phyloP scores from a whole-genome alignment of 129 eudicot species.

The Flaveria linearis region DNA sequence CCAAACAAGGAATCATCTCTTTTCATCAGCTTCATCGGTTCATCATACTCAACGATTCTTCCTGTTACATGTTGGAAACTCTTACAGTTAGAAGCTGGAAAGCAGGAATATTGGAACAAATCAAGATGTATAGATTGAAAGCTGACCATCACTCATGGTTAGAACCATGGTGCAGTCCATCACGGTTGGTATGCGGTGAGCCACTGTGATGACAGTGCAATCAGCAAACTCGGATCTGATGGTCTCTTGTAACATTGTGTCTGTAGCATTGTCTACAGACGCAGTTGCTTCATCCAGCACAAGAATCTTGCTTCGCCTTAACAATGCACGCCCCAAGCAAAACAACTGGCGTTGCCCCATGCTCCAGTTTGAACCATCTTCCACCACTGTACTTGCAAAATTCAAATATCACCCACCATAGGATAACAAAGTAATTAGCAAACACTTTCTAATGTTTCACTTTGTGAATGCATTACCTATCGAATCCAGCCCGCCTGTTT shows the following conservation, averaged over 20 bases:
- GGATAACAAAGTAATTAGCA: not conserved
- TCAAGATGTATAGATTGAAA: not conserved
- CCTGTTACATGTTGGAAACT: slow-evolving; percentile 45
- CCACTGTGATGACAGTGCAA: slow-evolving; percentile 90
- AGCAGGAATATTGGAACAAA: not conserved
- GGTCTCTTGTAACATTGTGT: slow-evolving; percentile 74
- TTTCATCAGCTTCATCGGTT: slow-evolving; percentile 83
- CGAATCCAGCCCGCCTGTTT: slow-evolving; percentile 47
- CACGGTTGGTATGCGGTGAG: slow-evolving; percentile 95
- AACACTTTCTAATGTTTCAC: not conserved
- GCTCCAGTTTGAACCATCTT: slow-evolving; percentile 97
- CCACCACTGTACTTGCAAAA: slow-evolving; percentile 54
- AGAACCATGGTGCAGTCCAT: slow-evolving; percentile 93
- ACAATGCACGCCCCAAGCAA: slow-evolving; percentile 87
- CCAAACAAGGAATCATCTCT: slow-evolving; percentile 86
- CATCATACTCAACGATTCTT: slow-evolving; percentile 81
- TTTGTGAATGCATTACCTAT: slow-evolving; percentile 39
- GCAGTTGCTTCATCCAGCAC: slow-evolving; percentile 98
- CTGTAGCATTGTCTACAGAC: slow-evolving; percentile 85
- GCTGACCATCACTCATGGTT: slow-evolving; percentile 77
- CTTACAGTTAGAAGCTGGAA: slow-evolving; percentile 4
- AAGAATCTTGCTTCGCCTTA: slow-evolving; percentile 78
- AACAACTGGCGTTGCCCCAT: slow-evolving; percentile 93
- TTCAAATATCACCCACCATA: slow-evolving; percentile 4
- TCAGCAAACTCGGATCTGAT: slow-evolving; percentile 83